These are phyloP conservation scores for Aphanomyces astaci DNA, from an alignment of 352 stramenopile species.

Conservation along the genomic window DNA sequence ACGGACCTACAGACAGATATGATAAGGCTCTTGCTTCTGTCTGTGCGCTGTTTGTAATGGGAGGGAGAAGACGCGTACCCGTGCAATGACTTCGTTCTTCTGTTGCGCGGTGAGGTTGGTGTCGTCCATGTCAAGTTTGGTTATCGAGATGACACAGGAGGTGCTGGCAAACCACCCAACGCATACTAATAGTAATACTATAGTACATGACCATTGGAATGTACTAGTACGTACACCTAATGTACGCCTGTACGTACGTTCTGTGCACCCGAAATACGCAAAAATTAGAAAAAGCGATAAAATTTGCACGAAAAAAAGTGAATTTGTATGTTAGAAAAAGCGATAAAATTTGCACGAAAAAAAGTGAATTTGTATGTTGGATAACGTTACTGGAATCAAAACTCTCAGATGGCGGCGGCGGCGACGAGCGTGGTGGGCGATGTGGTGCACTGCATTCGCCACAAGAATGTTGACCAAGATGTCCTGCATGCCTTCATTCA, in stretches of 20 bases:
- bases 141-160: background rate
- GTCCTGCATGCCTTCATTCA: background rate
- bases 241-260: background rate
- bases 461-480: background rate
- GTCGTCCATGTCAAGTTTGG: constrained; percentile 46
- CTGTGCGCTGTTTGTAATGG: background rate
- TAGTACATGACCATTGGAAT: too few species aligned
- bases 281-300: too few species aligned
- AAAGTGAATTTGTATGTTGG: too few species aligned
- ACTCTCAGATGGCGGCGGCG: background rate
- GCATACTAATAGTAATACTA: background rate
- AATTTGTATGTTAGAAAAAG: too few species aligned
- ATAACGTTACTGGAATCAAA: too few species aligned
- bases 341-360: too few species aligned
- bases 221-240: too few species aligned
- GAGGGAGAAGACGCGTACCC: constrained; percentile 46
- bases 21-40: background rate
- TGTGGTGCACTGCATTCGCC: background rate
- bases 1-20: constrained; percentile 40
- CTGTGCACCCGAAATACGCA: background rate
- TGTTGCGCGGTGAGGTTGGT: constrained; percentile 65
- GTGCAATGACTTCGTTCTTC: constrained; percentile 79
- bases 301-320: too few species aligned
- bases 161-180: constrained; percentile 11
- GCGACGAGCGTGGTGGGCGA: background rate